phyloP scores from a whole-genome alignment of 1,139 yeast species.

The Blastobotrys elegans region DNA sequence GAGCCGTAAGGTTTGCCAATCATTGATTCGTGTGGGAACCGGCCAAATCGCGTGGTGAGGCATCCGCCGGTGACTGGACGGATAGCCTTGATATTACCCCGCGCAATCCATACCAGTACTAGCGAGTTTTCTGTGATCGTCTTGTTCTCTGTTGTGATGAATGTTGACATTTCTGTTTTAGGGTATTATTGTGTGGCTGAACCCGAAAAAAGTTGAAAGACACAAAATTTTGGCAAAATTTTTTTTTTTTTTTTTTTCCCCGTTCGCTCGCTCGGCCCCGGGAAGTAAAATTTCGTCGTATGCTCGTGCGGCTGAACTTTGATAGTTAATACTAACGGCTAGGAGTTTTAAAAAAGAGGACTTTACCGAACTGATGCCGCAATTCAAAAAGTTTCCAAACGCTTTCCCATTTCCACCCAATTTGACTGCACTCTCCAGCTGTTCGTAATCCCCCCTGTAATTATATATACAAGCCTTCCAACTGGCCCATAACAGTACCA shows the following conservation, averaged over 20 bases:
- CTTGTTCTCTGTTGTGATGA: conserved; percentile 3
- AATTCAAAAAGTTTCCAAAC: no score
- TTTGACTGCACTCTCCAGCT: no score
- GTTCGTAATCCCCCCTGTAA: no score
- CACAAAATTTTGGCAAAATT: background rate
- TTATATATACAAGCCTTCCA: no score
- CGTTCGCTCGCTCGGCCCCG: background rate
- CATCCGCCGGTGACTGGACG: conserved; percentile 52
- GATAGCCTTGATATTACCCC: conserved; percentile 75
- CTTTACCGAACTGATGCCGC: no score
- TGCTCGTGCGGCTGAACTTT: no score
- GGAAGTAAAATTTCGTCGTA: no score
- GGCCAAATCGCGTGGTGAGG: conserved; percentile 83
- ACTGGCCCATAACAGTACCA: no score
- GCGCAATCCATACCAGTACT: conserved; percentile 77
- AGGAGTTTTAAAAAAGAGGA: no score
- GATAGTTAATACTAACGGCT: no score
- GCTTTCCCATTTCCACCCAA: no score
- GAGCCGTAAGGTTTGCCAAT: conserved; percentile 79
- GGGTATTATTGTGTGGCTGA: background rate
- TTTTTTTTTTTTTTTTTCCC: background rate
- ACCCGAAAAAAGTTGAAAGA: background rate
- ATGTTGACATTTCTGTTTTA: conserved; percentile 1
- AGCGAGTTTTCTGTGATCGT: conserved; percentile 75
- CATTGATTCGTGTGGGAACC: conserved; percentile 77